phyloP scores from a whole-genome alignment of 208 protist species.

The Acanthamoeba lenticulata region DNA sequence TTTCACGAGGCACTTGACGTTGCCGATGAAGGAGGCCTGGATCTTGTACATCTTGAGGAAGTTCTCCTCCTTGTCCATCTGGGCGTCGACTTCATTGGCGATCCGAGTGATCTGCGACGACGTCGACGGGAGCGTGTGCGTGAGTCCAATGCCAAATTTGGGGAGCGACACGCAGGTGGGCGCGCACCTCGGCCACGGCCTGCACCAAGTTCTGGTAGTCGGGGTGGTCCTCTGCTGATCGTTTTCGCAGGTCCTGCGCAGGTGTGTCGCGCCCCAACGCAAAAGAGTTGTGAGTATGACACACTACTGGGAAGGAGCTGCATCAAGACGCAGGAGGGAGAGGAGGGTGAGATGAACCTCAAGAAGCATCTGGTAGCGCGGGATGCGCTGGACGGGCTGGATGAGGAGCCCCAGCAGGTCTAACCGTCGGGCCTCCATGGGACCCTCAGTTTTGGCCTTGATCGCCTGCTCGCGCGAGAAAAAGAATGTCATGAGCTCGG shows the following conservation, averaged over 20 bases:
- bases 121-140: too few species aligned
- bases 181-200: background rate
- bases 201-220: background rate
- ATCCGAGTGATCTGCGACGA: background rate
- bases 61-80: constrained; percentile 16
- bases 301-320: too few species aligned
- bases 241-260: background rate
- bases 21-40: constrained; percentile 11
- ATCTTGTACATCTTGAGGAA: constrained; percentile 36
- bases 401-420: constrained; percentile 33
- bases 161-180: too few species aligned
- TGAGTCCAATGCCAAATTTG: too few species aligned
- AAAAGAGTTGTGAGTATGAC: too few species aligned
- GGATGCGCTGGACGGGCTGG: constrained; percentile 51
- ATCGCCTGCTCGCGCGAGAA: background rate
- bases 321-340: too few species aligned
- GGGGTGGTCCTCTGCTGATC: background rate
- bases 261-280: too few species aligned
- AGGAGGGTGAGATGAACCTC: too few species aligned
- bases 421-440: background rate
- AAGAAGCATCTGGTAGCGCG: constrained; percentile 39
- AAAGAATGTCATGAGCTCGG: too few species aligned
- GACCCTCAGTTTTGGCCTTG: background rate
- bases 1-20: constrained; percentile 18
- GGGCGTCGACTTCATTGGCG: background rate